Evolutionary conservation across 108 stramenopile species (phyloP).

Genomic region (Fragilariopsis cylindrus): DNA sequence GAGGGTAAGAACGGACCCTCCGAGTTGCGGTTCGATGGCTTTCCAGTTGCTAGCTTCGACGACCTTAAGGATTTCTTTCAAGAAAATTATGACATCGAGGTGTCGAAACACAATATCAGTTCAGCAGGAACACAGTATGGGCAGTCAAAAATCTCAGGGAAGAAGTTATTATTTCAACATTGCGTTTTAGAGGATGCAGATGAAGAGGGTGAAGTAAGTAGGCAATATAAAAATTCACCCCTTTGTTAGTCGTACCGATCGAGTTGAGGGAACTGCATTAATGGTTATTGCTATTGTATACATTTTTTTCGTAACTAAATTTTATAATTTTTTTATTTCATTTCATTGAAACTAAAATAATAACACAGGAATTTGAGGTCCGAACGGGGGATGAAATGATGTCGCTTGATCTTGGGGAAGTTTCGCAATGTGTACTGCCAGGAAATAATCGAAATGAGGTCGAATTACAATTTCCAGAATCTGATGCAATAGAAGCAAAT

Average conservation of each 20-base stretch:
- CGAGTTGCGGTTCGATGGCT: constrained; percentile 83
- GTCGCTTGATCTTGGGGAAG: constrained; percentile 79
- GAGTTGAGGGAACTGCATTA: too few species aligned
- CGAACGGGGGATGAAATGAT: constrained; percentile 85
- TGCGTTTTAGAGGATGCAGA: constrained; percentile 80
- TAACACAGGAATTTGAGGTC: constrained; percentile 69
- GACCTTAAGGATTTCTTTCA: constrained; percentile 42
- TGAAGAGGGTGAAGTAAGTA: constrained; percentile 75
- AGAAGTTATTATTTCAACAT: constrained; percentile 79
- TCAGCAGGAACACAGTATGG: constrained; percentile 78
- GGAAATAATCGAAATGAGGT: constrained; percentile 92
- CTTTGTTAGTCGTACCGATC: too few species aligned
- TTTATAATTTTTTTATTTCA: background rate
- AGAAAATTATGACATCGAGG: constrained; percentile 47
- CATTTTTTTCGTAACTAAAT: background rate
- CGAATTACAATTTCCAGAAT: constrained; percentile 90
- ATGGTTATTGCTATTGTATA: background rate
- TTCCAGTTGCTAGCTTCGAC: constrained; percentile 67
- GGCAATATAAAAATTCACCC: too few species aligned
- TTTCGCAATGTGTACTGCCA: constrained; percentile 86
- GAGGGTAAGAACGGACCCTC: constrained; percentile 25
- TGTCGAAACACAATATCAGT: constrained; percentile 66
- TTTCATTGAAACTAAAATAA: background rate
- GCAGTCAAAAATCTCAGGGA: constrained; percentile 62
- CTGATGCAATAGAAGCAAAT: constrained; percentile 83